phyloP scores from a whole-genome alignment of 768 basidiomycete genomes.

The Calocybe cyanea region DNA sequence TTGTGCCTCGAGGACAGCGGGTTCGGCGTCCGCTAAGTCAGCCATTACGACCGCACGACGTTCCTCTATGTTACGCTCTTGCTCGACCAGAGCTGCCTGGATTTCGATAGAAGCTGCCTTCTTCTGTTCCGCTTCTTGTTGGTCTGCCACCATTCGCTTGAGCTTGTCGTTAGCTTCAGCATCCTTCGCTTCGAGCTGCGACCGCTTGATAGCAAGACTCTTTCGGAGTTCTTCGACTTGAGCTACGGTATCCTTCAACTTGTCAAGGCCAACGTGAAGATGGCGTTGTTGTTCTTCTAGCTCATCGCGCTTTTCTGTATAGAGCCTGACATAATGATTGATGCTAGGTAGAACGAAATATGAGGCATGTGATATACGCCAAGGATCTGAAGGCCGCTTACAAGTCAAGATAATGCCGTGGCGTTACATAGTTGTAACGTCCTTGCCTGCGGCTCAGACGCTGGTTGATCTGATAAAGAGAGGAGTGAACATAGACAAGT shows the following conservation, averaged over 20 bases:
- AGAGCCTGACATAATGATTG: conserved; percentile 93
- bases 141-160: conserved; percentile 95
- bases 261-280: conserved; percentile 96
- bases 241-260: conserved; percentile 90
- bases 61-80: conserved; percentile 86
- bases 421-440: conserved; percentile 95
- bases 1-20: conserved; percentile 93
- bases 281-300: conserved; percentile 98
- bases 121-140: conserved; percentile 98
- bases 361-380: conserved; percentile 7
- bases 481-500: conserved; percentile 87
- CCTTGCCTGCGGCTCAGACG: conserved; percentile 89
- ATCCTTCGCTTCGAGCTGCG: conserved; percentile 90
- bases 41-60: conserved; percentile 87
- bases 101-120: conserved; percentile 95
- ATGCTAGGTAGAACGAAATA: no score
- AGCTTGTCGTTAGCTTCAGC: conserved; percentile 96
- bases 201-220: conserved; percentile 90
- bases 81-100: conserved; percentile 88
- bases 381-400: conserved; percentile 41
- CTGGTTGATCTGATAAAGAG: conserved; percentile 85
- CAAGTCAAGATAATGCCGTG: conserved; percentile 98
- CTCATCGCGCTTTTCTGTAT: conserved; percentile 95
- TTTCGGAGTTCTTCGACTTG: conserved; percentile 96
- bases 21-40: conserved; percentile 96